Conservation (phyloP, 2,329 filamentous ascomycete species). For the Zymoseptoria ardabiliae region DNA sequence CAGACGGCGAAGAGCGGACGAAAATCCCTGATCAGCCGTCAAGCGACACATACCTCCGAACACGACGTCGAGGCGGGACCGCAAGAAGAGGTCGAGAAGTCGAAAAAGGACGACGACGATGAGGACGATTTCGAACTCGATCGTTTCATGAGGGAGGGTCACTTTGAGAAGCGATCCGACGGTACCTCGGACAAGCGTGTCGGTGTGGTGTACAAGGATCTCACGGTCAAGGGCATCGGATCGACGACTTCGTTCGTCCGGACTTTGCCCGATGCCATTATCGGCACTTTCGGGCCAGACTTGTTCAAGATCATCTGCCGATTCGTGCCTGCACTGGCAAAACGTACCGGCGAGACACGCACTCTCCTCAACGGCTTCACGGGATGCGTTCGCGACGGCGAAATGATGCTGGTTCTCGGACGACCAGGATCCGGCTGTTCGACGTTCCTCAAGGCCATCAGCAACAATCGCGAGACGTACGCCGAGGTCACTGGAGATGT, state of each 20-base stretch:
- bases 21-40: neutral
- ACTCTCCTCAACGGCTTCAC: slow-evolving; percentile 60
- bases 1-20: slow-evolving; percentile 22
- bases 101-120: slow-evolving; percentile 37
- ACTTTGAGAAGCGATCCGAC: slow-evolving; percentile 65
- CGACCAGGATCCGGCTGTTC: slow-evolving; percentile 67
- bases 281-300: slow-evolving; percentile 76
- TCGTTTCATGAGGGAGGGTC: slow-evolving; percentile 64
- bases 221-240: slow-evolving; percentile 66
- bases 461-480: slow-evolving; percentile 61
- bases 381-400: slow-evolving; percentile 54
- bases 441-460: slow-evolving; percentile 68
- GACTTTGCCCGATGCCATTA: slow-evolving; percentile 64
- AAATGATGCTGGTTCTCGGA: slow-evolving; percentile 68
- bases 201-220: slow-evolving; percentile 67
- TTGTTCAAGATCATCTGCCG: slow-evolving; percentile 57
- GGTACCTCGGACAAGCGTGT: slow-evolving; percentile 67
- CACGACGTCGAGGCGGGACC: slow-evolving; percentile 37
- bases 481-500: slow-evolving; percentile 62
- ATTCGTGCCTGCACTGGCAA: slow-evolving; percentile 46
- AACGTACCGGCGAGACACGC: slow-evolving; percentile 44
- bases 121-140: slow-evolving; percentile 60
- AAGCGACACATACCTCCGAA: slow-evolving; percentile 4
- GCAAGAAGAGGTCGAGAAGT: slow-evolving; percentile 37
- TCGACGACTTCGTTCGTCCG: slow-evolving; percentile 61